phyloP scores from a whole-genome alignment of 306 rosid genomes.

The Biancaea sappan region DNA sequence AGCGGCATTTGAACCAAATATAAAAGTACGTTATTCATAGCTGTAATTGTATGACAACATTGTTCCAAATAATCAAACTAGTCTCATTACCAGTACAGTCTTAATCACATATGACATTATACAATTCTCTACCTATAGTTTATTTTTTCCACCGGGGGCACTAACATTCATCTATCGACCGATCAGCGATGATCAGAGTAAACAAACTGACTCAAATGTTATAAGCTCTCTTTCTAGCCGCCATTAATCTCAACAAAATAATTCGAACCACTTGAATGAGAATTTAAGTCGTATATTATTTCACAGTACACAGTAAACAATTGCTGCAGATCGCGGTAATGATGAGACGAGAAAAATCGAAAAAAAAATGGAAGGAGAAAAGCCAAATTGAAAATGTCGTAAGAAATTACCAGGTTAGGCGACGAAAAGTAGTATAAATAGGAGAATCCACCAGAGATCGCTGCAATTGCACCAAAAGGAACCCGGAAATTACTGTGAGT shows the following conservation, averaged over 20 bases:
- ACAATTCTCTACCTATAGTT: background rate
- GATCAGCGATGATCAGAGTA: background rate
- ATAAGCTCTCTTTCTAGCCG: background rate
- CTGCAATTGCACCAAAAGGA: slow-evolving; percentile 75
- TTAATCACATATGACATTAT: background rate
- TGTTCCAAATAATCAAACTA: background rate
- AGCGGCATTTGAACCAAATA: background rate
- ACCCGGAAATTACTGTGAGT: slow-evolving; percentile 42
- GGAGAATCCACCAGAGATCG: slow-evolving; percentile 85
- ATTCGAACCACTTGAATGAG: background rate
- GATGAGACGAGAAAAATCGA: background rate
- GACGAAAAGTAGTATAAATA: slow-evolving; percentile 62
- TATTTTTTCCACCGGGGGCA: background rate
- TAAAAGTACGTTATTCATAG: background rate
- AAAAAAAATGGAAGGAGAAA: background rate
- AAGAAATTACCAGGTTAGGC: slow-evolving; percentile 56
- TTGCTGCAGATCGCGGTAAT: background rate
- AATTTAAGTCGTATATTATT: background rate
- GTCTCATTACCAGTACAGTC: background rate
- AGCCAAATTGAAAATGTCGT: background rate
- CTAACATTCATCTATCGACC: background rate
- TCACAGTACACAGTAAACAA: background rate
- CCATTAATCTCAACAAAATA: background rate
- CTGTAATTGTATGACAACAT: background rate
- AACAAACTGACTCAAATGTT: background rate